Conservation (phyloP, 2,329 filamentous ascomycete genomes). For the Apiospora saccharicola region DNA sequence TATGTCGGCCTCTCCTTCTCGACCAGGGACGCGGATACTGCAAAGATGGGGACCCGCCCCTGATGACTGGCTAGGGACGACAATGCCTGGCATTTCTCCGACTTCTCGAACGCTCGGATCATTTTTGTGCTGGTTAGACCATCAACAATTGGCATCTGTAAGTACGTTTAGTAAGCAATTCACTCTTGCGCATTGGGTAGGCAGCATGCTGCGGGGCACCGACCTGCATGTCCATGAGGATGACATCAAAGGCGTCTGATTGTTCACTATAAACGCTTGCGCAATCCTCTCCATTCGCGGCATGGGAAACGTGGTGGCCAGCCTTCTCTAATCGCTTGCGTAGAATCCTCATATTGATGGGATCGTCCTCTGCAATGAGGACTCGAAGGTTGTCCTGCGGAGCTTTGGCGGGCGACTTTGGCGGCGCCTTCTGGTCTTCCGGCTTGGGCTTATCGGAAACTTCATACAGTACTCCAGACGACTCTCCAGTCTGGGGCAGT, state of each 20-base stretch:
- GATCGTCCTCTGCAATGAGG: slow-evolving; percentile 87
- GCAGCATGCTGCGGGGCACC: slow-evolving; percentile 38
- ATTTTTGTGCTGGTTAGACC: slow-evolving; percentile 83
- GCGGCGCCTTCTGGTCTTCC: not conserved
- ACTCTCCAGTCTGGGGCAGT: slow-evolving; percentile 39
- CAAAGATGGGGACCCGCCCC: slow-evolving; percentile 80
- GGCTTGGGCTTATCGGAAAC: not conserved
- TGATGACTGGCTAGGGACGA: slow-evolving; percentile 67
- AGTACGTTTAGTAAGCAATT: not conserved
- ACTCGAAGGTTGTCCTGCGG: slow-evolving; percentile 61
- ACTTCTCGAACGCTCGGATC: slow-evolving; percentile 77
- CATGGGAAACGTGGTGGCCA: slow-evolving; percentile 75
- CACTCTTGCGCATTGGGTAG: not conserved
- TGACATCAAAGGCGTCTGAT: slow-evolving; percentile 72
- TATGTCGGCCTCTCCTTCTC: slow-evolving; percentile 75
- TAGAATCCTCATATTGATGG: slow-evolving; percentile 84
- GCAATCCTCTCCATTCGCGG: slow-evolving; percentile 86
- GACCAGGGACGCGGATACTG: slow-evolving; percentile 82
- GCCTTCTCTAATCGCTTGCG: slow-evolving; percentile 80
- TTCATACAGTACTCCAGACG: slow-evolving; percentile 51
- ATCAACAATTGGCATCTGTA: slow-evolving; percentile 90
- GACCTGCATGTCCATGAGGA: slow-evolving; percentile 95
- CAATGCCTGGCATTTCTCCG: slow-evolving; percentile 53
- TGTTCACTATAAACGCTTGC: slow-evolving; percentile 72
- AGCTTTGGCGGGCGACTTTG: slow-evolving; percentile 32